Evolutionary conservation across 75 land plant species (phyloP), one percentile per base, ranked within the genome.

Genomic region (Cupressus sempervirens): DNA sequence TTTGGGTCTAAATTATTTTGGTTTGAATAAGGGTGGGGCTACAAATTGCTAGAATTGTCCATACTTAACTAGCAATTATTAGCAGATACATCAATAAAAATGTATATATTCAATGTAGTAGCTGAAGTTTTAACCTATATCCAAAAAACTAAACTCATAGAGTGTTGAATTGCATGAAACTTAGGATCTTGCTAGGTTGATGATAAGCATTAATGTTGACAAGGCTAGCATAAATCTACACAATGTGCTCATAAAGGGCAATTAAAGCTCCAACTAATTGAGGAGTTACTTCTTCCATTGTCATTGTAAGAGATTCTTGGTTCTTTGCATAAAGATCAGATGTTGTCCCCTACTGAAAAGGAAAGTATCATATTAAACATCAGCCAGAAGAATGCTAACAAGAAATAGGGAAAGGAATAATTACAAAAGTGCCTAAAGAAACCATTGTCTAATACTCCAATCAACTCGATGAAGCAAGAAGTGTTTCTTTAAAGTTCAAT

Each of bases 151-250:
- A 76, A 3, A 41, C 43, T 41, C 43, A 41, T 38, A 23, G 40
- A 74, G 26, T 7, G 14, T 79, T 48, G 43, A 41, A 35, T 11
- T 43, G 40, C n/a, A 41, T 40, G n/a, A 41, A 77, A 5, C 10
- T 26, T n/a, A 43, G 16, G 38, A 83, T 48, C 80, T 70, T 88
- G 95, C 99, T 98, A 75, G 99, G 99, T 84, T 97, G 98, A 88
- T 97, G 99, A 82, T 97, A 97, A 32, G 99, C 98, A 90, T 97
- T 97, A 50, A 97, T 92, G 87, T 97, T 97, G 53, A 97, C 87
- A 46, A 97, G 80, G 80, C 93, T 92, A 35, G 99, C 99, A 94
- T 97, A 97, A 26, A 97, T 85, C 43, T n/a, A n/a, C n/a, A n/a
- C n/a, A n/a, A n/a, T n/a, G n/a, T n/a, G n/a, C n/a, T n/a, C n/a